Conservation (phyloP, 345 rosid genomes). For the Melaleuca alternifolia region DNA sequence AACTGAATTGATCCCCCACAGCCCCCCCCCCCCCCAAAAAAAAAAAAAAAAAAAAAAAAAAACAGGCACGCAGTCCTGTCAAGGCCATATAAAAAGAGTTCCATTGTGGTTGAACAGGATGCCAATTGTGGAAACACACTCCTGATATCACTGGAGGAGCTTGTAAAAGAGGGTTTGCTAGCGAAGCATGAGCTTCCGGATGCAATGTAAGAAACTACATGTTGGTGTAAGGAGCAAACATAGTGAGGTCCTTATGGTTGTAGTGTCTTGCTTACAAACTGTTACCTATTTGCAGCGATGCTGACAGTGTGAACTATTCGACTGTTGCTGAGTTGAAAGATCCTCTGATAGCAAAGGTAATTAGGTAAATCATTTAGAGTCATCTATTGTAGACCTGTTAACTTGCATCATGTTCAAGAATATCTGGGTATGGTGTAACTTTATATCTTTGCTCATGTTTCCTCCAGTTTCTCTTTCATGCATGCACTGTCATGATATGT, state of each 20-base stretch:
- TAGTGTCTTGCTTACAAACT: neutral
- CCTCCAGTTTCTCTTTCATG: neutral
- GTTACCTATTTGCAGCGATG: slow-evolving; percentile 29
- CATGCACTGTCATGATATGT: neutral
- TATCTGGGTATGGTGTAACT: neutral
- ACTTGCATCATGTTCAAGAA: neutral
- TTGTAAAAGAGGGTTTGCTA: slow-evolving; percentile 73
- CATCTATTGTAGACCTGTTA: neutral
- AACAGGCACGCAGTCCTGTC: neutral
- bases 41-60: too few relatives aligned
- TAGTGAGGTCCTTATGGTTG: neutral
- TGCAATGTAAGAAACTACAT: slow-evolving; percentile 37
- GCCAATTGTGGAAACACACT: slow-evolving; percentile 92
- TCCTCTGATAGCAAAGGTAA: slow-evolving; percentile 72
- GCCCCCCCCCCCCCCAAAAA: too few relatives aligned
- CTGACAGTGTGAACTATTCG: slow-evolving; percentile 50
- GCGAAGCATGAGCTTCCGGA: slow-evolving; percentile 59
- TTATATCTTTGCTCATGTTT: neutral
- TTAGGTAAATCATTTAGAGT: neutral
- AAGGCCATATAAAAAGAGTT: neutral
- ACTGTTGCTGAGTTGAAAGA: slow-evolving; percentile 49
- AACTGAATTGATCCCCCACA: neutral
- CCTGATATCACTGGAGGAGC: slow-evolving; percentile 91
- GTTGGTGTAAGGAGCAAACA: neutral
- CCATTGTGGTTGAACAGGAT: slow-evolving; percentile 36